Evolutionary conservation across 768 basidiomycete species (phyloP), one percentile per base, ranked within the genome.

Genomic region (Pleurotus tuber-regium): DNA sequence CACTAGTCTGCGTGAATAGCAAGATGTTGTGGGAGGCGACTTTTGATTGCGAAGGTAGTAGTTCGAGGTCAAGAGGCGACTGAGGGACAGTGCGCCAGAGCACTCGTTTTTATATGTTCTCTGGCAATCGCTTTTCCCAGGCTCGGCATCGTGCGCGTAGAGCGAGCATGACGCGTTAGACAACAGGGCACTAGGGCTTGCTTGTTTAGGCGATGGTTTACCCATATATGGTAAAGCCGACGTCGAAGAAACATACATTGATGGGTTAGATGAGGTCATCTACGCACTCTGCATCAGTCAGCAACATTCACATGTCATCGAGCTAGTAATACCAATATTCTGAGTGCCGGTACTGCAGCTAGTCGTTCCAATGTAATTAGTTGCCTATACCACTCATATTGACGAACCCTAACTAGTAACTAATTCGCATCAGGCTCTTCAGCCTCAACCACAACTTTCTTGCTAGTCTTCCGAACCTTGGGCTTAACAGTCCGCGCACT

Each of bases 401-500:
- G n/a, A n/a, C n/a, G n/a, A n/a, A n/a, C n/a, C n/a, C n/a, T n/a
- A n/a, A n/a, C n/a, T n/a, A n/a, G n/a, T n/a, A n/a, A n/a, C n/a
- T n/a, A n/a, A n/a, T n/a, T 14, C 30, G 7, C 8, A 7, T 31
- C 30, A 14, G 14, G 30, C 30, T 31, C 30, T 31, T 8, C 14
- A 8, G 7, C 30, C 7, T 7, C 30, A 31, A 31, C 30, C 30
- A 31, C 14, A 18, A 38, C n/a, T 16, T 38, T 7, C 36, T n/a
- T n/a, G n/a, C 8, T 7, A 4, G 59, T 49, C 53, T 69, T 73
- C 8, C 65, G 64, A 24, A 41, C 19, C 31, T 61, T 62, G 18
- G 61, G 48, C 40, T 60, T 61, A 26, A 54, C 24, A 41, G 59
- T 61, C 23, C 55, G 58, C 9, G 82, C 85, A 50, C 89, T 89